These are phyloP conservation scores for Umbelopsis sp. DNA, from an alignment of 192 early-diverging fungal genomes.

Conservation along the genomic window DNA sequence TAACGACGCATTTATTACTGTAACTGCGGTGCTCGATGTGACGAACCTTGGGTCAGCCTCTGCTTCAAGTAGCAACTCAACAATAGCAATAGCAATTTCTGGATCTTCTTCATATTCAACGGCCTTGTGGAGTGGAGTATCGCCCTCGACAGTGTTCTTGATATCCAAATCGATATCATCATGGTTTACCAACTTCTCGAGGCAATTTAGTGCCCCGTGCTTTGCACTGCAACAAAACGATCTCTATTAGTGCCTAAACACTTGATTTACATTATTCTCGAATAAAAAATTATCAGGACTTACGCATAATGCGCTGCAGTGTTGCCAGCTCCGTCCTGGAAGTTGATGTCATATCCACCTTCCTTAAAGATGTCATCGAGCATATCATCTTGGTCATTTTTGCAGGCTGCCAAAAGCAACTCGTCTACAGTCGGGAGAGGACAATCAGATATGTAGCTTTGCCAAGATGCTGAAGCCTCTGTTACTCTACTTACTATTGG, in stretches of 20 bases:
- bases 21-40: neutral
- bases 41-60: constrained; percentile 55
- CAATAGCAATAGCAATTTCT: constrained; percentile 60
- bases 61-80: constrained; percentile 54
- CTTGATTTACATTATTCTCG: neutral
- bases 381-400: constrained; percentile 69
- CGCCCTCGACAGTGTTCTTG: constrained; percentile 50
- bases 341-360: constrained; percentile 59
- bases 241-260: neutral
- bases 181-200: constrained; percentile 55
- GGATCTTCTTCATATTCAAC: constrained; percentile 57
- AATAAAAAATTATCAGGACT: constrained; percentile 2
- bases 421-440: constrained; percentile 53
- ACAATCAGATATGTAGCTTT: neutral
- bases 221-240: constrained; percentile 42
- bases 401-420: constrained; percentile 70
- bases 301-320: constrained; percentile 73
- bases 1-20: neutral
- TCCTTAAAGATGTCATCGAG: constrained; percentile 59
- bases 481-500: constrained; percentile 30
- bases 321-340: constrained; percentile 63
- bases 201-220: constrained; percentile 59
- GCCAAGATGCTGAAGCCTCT: neutral
- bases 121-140: constrained; percentile 75
- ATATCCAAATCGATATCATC: constrained; percentile 59